Percentiles rank a stretch among this genome's conserved stretches.
phyloP scores from a whole-genome alignment of 176 grass and related monocot genomes.

The Ensete glaucum region DNA sequence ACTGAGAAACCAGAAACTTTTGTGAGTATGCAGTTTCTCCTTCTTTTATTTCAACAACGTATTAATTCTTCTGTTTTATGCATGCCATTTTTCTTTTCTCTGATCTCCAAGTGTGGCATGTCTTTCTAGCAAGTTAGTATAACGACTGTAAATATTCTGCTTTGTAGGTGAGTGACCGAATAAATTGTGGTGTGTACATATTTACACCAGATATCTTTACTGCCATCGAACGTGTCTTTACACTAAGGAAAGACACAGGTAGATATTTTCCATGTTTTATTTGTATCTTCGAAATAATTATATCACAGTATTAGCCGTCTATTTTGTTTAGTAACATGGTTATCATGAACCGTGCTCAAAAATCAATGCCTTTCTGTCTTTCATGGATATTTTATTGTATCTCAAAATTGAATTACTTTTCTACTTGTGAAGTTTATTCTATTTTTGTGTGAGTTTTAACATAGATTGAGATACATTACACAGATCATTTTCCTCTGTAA shows the following conservation, averaged over 20 bases:
- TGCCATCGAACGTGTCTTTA: constrained; percentile 81
- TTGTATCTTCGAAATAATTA: neutral
- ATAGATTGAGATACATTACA: too few species aligned
- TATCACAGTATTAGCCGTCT: neutral
- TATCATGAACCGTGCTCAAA: neutral
- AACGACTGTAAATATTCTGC: constrained; percentile 12
- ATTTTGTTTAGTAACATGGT: neutral
- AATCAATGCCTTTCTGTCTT: neutral
- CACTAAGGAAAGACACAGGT: constrained; percentile 87
- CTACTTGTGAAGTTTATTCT: neutral
- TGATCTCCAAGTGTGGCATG: neutral
- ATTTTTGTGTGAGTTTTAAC: neutral
- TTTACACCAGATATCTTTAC: constrained; percentile 92
- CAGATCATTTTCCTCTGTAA: too few species aligned
- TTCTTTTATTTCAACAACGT: neutral
- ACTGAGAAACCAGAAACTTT: constrained; percentile 97
- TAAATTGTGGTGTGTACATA: constrained; percentile 98
- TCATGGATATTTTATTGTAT: neutral
- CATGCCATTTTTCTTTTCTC: neutral
- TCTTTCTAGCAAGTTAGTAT: constrained; percentile 2
- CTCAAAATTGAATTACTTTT: neutral
- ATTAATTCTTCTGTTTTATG: constrained; percentile 2
- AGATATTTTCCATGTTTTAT: neutral
- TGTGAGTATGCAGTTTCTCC: constrained; percentile 44
- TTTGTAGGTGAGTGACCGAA: constrained; percentile 88